Percentiles rank a stretch among this genome's conserved stretches.
Conservation (phyloP, 2,329 filamentous ascomycete species). For the Didymella exigua region DNA sequence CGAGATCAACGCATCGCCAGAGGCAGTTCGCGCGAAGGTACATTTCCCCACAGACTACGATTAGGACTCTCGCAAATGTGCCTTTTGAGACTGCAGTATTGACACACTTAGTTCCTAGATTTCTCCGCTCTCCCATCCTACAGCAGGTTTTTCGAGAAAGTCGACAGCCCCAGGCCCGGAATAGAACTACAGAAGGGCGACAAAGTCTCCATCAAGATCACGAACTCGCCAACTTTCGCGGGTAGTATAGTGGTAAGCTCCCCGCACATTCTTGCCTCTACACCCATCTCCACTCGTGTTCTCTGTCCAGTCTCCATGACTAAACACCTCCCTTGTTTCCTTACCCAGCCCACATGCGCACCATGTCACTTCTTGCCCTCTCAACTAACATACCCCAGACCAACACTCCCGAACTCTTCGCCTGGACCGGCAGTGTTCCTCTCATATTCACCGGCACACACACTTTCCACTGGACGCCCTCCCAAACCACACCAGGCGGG, state of each 20-base stretch:
- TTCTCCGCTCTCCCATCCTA: neutral
- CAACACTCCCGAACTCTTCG: conserved; percentile 17
- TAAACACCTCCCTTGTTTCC: too few relatives aligned
- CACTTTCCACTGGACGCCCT: conserved; percentile 22
- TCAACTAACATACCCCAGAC: conserved; percentile 4
- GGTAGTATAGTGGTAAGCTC: conserved; percentile 5
- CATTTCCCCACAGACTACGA: neutral
- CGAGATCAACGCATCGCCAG: conserved; percentile 25
- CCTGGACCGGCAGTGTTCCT: conserved; percentile 22
- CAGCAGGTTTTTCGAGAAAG: neutral
- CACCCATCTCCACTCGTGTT: neutral
- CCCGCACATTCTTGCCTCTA: neutral
- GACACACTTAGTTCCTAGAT: conserved; percentile 1
- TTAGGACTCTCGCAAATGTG: neutral
- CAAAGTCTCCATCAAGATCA: neutral
- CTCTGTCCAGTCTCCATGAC: too few relatives aligned
- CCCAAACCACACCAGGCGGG: conserved; percentile 9
- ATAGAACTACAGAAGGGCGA: neutral
- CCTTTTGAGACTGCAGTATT: too few relatives aligned
- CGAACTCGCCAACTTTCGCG: neutral
- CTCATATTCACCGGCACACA: conserved; percentile 27
- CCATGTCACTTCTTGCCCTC: too few relatives aligned
- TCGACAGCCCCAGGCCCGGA: neutral
- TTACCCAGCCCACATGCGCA: neutral
- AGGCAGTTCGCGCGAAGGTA: conserved; percentile 18